phyloP scores from a whole-genome alignment of 1,284 basidiomycete genomes.

The Sutorius eximius region DNA sequence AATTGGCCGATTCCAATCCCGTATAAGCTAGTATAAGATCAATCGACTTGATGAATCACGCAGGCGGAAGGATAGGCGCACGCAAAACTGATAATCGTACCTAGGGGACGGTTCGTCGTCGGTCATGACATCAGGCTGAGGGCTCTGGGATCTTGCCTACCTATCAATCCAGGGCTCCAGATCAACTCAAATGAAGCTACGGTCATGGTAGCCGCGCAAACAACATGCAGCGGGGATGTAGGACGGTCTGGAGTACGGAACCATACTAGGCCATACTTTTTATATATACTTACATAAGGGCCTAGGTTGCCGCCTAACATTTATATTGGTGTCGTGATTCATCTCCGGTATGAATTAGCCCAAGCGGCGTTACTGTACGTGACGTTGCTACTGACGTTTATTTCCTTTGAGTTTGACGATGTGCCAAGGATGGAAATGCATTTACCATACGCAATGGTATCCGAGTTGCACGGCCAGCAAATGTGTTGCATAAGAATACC shows the following conservation, averaged over 20 bases:
- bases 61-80: slow-evolving; percentile 1
- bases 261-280: background rate
- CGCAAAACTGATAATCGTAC: slow-evolving; percentile 4
- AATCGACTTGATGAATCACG: background rate
- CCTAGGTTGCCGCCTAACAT: too few relatives aligned
- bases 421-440: too few relatives aligned
- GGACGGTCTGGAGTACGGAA: background rate
- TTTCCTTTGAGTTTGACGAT: too few relatives aligned
- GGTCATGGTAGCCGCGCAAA: background rate
- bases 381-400: too few relatives aligned
- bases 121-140: too few relatives aligned
- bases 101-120: slow-evolving; percentile 2
- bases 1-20: slow-evolving; percentile 17
- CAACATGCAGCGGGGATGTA: background rate
- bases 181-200: background rate
- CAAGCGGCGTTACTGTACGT: too few relatives aligned
- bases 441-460: too few relatives aligned
- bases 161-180: slow-evolving; percentile 16
- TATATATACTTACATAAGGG: too few relatives aligned
- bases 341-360: too few relatives aligned
- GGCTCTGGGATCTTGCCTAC: background rate
- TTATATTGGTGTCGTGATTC: too few relatives aligned
- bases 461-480: too few relatives aligned
- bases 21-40: slow-evolving; percentile 15
- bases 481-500: too few relatives aligned